Percentiles rank a stretch among this genome's conserved stretches.
These are phyloP conservation scores for Candida vaughaniae DNA, from an alignment of 805 yeast species.

Conservation along the genomic window DNA sequence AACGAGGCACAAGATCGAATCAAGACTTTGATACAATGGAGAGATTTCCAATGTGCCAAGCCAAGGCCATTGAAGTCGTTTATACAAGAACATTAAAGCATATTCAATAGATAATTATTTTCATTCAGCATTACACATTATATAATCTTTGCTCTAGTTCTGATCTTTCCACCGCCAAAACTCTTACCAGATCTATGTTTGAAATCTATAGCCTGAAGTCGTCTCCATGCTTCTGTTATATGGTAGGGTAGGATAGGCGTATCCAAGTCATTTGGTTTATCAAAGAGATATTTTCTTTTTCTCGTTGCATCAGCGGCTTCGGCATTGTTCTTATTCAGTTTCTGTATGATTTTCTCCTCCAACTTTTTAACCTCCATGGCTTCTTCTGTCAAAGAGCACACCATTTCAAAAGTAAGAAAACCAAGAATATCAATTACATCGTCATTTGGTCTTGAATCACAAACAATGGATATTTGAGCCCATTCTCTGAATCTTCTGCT, in stretches of 20 bases:
- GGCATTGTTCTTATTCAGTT: conserved; percentile 23
- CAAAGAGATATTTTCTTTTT: conserved; percentile 62
- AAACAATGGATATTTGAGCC: conserved; percentile 82
- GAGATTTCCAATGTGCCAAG: conserved; percentile 40
- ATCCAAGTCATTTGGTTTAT: conserved; percentile 83
- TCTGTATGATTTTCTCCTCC: conserved; percentile 52
- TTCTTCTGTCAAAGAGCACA: conserved; percentile 88
- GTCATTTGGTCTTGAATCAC: conserved; percentile 91
- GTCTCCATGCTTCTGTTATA: conserved; percentile 86
- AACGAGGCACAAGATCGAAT: conserved; percentile 18
- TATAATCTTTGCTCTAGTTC: conserved; percentile 52
- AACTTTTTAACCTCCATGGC: conserved; percentile 77
- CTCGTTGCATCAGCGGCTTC: conserved; percentile 12
- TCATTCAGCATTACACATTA: conserved; percentile 15
- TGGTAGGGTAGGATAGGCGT: conserved; percentile 78
- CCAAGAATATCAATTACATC: conserved; percentile 96
- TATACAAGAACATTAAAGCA: too few relatives aligned
- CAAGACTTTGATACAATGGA: conserved; percentile 30
- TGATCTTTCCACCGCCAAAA: conserved; percentile 67
- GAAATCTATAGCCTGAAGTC: conserved; percentile 58
- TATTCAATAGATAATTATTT: background rate
- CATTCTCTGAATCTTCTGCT: conserved; percentile 94
- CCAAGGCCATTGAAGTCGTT: conserved; percentile 11
- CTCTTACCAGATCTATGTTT: conserved; percentile 64
- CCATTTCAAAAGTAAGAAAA: conserved; percentile 93